These are phyloP conservation scores for Coemansia sp. DNA, from an alignment of 192 early-diverging fungal species.

Conservation along the genomic window DNA sequence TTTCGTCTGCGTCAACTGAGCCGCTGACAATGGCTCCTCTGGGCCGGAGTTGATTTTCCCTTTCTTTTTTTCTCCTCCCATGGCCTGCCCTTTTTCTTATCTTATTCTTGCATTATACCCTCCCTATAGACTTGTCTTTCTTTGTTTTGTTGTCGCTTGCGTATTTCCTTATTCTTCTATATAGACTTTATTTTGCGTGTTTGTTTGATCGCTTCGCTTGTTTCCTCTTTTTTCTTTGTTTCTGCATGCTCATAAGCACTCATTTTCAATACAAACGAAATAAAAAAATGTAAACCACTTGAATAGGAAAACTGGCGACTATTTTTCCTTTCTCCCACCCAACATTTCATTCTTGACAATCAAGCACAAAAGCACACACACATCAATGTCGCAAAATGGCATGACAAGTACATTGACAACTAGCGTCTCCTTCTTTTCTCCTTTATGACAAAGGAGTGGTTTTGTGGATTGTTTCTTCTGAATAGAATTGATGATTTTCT, in stretches of 20 bases:
- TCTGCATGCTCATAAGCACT: neutral
- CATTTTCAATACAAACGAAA: neutral
- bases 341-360: no score
- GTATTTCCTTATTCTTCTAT: neutral
- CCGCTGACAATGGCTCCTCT: constrained; percentile 34
- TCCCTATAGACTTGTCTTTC: constrained; percentile 12
- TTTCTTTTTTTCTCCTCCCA: constrained; percentile 3
- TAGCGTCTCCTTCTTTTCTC: no score
- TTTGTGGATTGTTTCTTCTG: no score
- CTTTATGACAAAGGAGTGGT: no score
- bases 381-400: no score
- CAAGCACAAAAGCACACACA: no score
- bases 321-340: no score
- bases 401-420: no score
- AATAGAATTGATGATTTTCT: no score
- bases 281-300: no score
- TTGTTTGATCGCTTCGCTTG: neutral
- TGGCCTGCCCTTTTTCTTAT: neutral
- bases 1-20: constrained; percentile 19
- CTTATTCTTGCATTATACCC: constrained; percentile 2
- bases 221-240: neutral
- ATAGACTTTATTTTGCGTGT: constrained; percentile 1
- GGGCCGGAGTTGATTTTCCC: constrained; percentile 14
- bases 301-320: no score
- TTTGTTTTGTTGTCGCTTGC: neutral